Evolutionary conservation across 176 grass and related monocot species (phyloP).

Genomic region (Thalia dealbata): DNA sequence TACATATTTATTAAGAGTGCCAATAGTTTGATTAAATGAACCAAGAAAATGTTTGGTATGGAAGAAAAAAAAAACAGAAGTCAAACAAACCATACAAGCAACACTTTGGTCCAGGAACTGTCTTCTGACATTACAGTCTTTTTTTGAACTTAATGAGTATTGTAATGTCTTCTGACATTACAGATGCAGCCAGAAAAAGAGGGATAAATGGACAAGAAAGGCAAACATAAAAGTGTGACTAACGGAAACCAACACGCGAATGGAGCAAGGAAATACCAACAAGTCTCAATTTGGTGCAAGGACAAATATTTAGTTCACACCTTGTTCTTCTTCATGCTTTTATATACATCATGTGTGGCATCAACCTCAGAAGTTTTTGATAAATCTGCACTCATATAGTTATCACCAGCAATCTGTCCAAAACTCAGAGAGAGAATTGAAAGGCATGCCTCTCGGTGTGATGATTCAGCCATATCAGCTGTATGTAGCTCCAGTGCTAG

Average conservation of each 20-base stretch:
- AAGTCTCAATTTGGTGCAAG: not conserved
- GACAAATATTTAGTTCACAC: constrained; percentile 18
- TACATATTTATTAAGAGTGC: too few species aligned
- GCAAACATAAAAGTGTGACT: not conserved
- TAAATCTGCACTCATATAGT: constrained; percentile 24
- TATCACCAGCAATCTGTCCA: constrained; percentile 25
- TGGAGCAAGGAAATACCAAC: not conserved
- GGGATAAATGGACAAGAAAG: not conserved
- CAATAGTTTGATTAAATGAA: too few species aligned
- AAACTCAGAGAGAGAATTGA: constrained; percentile 72
- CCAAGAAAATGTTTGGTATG: too few species aligned
- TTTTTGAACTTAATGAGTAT: too few species aligned
- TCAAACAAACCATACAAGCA: too few species aligned
- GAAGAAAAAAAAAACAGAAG: too few species aligned
- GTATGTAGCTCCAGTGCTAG: constrained; percentile 79
- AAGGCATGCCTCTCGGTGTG: constrained; percentile 59
- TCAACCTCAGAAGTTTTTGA: constrained; percentile 22
- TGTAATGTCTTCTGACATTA: too few species aligned
- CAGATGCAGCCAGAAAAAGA: not conserved
- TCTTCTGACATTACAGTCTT: not conserved
- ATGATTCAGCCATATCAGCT: constrained; percentile 67
- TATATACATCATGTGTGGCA: constrained; percentile 23
- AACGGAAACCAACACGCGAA: too few species aligned
- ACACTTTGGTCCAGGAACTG: too few species aligned
- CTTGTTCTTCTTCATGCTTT: constrained; percentile 39